Base-by-base conservation (phyloP, 2,329 filamentous ascomycete species). In the Ophiostoma sp. region DNA sequence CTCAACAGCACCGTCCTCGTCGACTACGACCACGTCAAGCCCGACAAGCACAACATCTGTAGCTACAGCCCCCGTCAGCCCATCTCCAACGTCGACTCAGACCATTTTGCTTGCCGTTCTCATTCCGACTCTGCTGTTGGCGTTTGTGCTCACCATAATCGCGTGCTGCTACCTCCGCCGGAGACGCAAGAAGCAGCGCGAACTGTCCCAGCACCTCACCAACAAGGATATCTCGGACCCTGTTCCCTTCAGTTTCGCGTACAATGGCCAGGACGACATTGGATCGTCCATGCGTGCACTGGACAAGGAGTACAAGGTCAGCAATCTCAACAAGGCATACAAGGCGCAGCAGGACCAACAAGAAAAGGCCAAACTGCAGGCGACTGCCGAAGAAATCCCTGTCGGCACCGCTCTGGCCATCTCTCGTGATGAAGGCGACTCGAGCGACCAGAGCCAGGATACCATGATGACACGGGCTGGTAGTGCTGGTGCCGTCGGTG, bases 81-180 rank as follows among this genome's bases (percentile, higher is more conserved):
- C 72, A 2, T 25, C 42, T 0, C 25, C 64, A 12, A 64, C 66
- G 8, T 72, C 75, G 0, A 69, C 64, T 9, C 68, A 48, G 28
- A 78, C 81, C 3, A 81, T 86, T 28, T 78, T 86, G 6, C 76
- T 86, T 17, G 85, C 84, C 0, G 82, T 84, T 2, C 80, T 87
- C 2, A 78, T 87, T 2, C 85, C 85, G 0, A 78, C 83, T 22
- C 74, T 84, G 2, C 75, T 86, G 17, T 75, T 85, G 0, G 77
- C 81, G 25, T 72, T 83, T 12, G 75, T 81, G 0, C 74, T 83
- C 4, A 74, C 82, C 9, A 75, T 82, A 22, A 77, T 80, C 1
- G 71, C 73, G 0, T 57, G 42, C 61, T 77, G 76, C 66, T 75
- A 80, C 36, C 80, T 78, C 72, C 80, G 77, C 11, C 78, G 78